These are phyloP conservation scores for Sclerotiophoma versabilis DNA, from an alignment of 2,329 filamentous ascomycete species.

Conservation along the genomic window DNA sequence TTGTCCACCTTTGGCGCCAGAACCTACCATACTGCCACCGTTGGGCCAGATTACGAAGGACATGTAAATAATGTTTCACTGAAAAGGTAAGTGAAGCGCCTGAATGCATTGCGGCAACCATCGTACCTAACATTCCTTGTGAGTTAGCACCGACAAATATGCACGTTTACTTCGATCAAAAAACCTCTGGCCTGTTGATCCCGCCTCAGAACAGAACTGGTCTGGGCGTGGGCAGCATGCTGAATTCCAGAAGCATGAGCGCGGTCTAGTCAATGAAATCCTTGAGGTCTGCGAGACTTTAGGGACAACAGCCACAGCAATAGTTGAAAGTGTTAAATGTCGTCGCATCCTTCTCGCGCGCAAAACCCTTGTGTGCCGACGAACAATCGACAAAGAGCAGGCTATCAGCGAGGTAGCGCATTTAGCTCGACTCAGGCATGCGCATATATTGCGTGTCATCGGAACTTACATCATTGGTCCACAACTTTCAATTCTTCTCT, in stretches of 20 bases:
- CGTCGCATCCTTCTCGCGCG: conserved; percentile 26
- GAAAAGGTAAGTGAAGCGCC: too few relatives aligned
- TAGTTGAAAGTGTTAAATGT: conserved; percentile 26
- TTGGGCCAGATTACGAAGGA: too few relatives aligned
- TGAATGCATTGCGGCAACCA: too few relatives aligned
- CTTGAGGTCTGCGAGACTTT: background rate
- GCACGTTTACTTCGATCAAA: too few relatives aligned
- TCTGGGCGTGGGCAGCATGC: conserved; percentile 19
- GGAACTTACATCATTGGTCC: conserved; percentile 9
- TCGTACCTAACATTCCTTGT: too few relatives aligned
- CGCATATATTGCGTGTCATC: conserved; percentile 29
- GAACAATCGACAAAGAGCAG: conserved; percentile 16
- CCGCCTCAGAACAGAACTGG: background rate
- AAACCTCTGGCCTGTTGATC: background rate
- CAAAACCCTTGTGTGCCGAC: conserved; percentile 24
- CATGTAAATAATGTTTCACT: too few relatives aligned
- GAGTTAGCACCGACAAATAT: too few relatives aligned
- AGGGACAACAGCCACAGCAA: background rate
- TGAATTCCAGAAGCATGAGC: background rate
- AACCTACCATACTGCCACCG: too few relatives aligned
- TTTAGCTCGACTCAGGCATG: conserved; percentile 21
- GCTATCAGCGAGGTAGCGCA: conserved; percentile 30
- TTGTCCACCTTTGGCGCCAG: too few relatives aligned
- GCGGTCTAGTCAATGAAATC: background rate
- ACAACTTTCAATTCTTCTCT: conserved; percentile 28